A percentile compares a stretch with the other conserved stretches of the same genome.
Conservation (phyloP, 805 yeast genomes). For the Candida chilensis region DNA sequence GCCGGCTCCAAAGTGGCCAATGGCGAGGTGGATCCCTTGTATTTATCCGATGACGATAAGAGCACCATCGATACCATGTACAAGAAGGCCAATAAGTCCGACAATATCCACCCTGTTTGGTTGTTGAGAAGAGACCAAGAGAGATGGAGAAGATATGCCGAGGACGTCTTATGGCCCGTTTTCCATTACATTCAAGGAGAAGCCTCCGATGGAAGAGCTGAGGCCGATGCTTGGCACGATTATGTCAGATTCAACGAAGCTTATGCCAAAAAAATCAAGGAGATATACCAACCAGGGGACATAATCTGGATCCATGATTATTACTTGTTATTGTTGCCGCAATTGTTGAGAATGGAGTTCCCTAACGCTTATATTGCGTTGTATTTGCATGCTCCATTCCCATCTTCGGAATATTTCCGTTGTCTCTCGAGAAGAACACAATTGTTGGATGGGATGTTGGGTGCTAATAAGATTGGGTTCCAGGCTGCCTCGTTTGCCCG, state of each 20-base stretch:
- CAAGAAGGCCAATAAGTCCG: conserved; percentile 32
- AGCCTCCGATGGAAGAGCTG: conserved; percentile 59
- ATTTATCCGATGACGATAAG: conserved; percentile 49
- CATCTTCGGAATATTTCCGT: conserved; percentile 88
- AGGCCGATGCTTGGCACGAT: conserved; percentile 72
- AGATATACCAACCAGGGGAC: conserved; percentile 79
- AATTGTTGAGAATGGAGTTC: conserved; percentile 66
- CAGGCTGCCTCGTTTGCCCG: conserved; percentile 82
- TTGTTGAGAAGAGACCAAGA: conserved; percentile 67
- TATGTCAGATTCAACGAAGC: conserved; percentile 88
- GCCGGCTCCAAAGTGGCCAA: conserved; percentile 19
- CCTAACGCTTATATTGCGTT: conserved; percentile 71
- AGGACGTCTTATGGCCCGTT: conserved; percentile 86
- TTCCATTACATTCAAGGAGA: conserved; percentile 87
- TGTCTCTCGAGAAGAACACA: conserved; percentile 78
- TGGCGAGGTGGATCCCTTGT: conserved; percentile 51
- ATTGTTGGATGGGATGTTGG: conserved; percentile 84
- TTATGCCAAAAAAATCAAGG: conserved; percentile 69
- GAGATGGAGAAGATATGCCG: conserved; percentile 87
- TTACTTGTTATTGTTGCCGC: conserved; percentile 74
- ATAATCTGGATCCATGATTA: conserved; percentile 91
- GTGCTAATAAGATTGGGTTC: conserved; percentile 79
- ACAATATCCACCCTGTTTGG: conserved; percentile 81
- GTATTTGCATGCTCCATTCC: conserved; percentile 87
- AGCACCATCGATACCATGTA: conserved; percentile 36